A percentile compares a stretch with the other conserved stretches of the same genome.
Conservation (phyloP, 2,329 filamentous ascomycete species). For the Elsinoe batatas region DNA sequence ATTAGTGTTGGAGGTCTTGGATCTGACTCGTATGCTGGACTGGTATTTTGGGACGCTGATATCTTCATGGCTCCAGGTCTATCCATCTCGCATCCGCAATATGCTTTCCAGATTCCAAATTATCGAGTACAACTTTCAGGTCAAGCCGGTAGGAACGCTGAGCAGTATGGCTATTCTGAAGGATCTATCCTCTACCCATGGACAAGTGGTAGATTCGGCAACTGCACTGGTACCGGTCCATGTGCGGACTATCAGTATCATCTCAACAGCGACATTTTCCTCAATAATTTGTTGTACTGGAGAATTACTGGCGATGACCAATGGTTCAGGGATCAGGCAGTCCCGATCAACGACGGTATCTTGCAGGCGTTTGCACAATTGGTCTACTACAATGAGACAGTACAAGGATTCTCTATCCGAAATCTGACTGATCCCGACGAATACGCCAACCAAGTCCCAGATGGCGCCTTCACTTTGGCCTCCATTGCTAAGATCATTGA, state of each 20-base stretch:
- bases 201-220: constrained; percentile 57
- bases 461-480: constrained; percentile 16
- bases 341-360: constrained; percentile 55
- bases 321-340: constrained; percentile 46
- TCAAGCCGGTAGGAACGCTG: constrained; percentile 31
- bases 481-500: constrained; percentile 17
- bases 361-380: constrained; percentile 53
- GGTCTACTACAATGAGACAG: constrained; percentile 49
- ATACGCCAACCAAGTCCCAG: constrained; percentile 48
- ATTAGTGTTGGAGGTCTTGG: constrained; percentile 59
- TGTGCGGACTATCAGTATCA: constrained; percentile 67
- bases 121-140: constrained; percentile 49
- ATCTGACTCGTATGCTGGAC: constrained; percentile 57
- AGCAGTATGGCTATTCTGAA: constrained; percentile 45
- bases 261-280: constrained; percentile 58
- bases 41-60: constrained; percentile 58
- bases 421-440: constrained; percentile 68
- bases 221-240: constrained; percentile 51
- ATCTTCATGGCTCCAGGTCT: constrained; percentile 61
- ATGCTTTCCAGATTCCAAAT: constrained; percentile 53
- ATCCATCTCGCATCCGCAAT: constrained; percentile 52
- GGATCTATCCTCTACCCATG: constrained; percentile 56
- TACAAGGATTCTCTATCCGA: constrained; percentile 39
- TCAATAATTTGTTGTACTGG: constrained; percentile 53
- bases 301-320: constrained; percentile 49